Percentiles rank a stretch among this genome's conserved stretches.
Conservation (phyloP, 1,284 basidiomycete species). For the Microbotryomycetes sp. region DNA sequence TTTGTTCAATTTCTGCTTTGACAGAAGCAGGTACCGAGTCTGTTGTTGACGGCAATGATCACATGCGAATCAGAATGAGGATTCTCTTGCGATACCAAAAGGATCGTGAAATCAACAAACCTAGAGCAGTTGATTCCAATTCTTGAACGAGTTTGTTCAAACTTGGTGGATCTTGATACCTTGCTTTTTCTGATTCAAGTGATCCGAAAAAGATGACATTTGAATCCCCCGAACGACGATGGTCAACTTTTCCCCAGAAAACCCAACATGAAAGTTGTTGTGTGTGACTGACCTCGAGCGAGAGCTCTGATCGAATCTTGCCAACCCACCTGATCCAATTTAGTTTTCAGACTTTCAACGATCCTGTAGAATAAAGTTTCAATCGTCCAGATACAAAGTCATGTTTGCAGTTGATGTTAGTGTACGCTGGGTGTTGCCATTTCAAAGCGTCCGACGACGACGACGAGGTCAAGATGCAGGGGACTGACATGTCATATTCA, state of each 20-base stretch:
- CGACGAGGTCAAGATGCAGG: too few relatives aligned
- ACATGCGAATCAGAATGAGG: neutral
- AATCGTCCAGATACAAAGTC: neutral
- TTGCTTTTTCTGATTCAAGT: conserved; percentile 14
- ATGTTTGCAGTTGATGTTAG: neutral
- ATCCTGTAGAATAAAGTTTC: neutral
- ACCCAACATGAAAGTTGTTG: too few relatives aligned
- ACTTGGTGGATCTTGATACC: conserved; percentile 18
- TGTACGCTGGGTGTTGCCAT: too few relatives aligned
- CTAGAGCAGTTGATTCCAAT: conserved; percentile 17
- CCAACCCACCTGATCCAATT: conserved; percentile 14
- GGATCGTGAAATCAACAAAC: neutral
- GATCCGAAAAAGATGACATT: neutral
- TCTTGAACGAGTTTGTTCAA: conserved; percentile 13
- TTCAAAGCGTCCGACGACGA: too few relatives aligned
- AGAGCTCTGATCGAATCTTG: conserved; percentile 18
- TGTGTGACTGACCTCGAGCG: conserved; percentile 23
- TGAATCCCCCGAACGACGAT: neutral
- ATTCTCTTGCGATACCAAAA: neutral
- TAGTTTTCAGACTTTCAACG: conserved; percentile 11
- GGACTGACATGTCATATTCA: conserved; percentile 24
- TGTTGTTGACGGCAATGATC: neutral
- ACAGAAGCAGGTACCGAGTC: conserved; percentile 20
- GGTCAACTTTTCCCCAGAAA: neutral
- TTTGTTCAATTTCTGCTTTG: conserved; percentile 18